A percentile compares a stretch with the other conserved stretches of the same genome.
Conservation (phyloP, 2,329 filamentous ascomycete species). For the Pyrenophora graminea region DNA sequence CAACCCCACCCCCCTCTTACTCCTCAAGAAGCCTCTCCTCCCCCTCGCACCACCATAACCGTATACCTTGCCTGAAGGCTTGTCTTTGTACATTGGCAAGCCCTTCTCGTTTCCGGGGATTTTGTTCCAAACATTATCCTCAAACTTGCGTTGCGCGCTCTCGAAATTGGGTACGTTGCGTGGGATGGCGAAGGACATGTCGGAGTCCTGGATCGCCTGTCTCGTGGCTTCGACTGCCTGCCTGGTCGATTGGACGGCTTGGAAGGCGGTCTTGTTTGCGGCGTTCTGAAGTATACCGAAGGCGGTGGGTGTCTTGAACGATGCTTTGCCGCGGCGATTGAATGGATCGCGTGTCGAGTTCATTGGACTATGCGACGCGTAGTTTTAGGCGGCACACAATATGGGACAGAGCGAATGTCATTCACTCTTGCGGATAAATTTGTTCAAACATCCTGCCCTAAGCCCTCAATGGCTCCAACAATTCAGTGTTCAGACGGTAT, state of each 20-base stretch:
- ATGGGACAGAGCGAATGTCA: conserved; percentile 4
- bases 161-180: conserved; percentile 50
- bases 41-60: conserved; percentile 57
- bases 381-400: background rate
- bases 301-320: conserved; percentile 33
- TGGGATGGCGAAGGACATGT: conserved; percentile 51
- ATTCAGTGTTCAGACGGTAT: conserved; percentile 1
- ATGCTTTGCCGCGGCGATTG: conserved; percentile 47
- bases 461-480: background rate
- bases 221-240: conserved; percentile 41
- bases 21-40: conserved; percentile 57
- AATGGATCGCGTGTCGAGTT: conserved; percentile 53
- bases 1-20: too few species aligned
- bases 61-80: conserved; percentile 72
- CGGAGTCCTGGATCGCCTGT: conserved; percentile 38
- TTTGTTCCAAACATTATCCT: conserved; percentile 49
- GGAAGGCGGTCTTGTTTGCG: conserved; percentile 31
- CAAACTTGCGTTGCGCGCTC: conserved; percentile 47
- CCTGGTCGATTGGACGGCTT: conserved; percentile 34
- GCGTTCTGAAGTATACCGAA: conserved; percentile 38
- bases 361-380: conserved; percentile 36
- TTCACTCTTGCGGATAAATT: conserved; percentile 7
- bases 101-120: conserved; percentile 66
- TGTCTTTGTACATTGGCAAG: conserved; percentile 98
- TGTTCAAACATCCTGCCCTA: conserved; percentile 9